phyloP scores from a whole-genome alignment of 495 filamentous ascomycete species.

The Neurospora intermedia region DNA sequence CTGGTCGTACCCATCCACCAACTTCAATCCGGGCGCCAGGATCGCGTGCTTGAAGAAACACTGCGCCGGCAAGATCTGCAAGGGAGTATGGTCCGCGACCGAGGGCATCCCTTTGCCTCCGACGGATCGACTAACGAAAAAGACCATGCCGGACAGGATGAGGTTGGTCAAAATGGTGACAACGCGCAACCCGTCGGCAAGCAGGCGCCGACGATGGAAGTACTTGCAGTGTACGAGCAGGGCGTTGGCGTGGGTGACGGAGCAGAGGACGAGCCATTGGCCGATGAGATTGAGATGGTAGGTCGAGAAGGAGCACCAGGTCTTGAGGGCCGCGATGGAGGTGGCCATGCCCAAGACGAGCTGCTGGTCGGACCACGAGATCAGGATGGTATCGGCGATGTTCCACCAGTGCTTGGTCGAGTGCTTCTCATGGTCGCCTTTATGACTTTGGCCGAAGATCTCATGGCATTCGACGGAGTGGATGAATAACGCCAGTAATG shows the following conservation, averaged over 20 bases:
- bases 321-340: slow-evolving; percentile 1
- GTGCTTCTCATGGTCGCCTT: background rate
- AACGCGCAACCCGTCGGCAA: background rate
- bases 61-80: background rate
- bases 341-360: slow-evolving; percentile 2
- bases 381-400: background rate
- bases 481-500: background rate
- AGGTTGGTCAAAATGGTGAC: background rate
- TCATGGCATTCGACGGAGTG: background rate
- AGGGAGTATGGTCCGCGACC: background rate
- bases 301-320: slow-evolving; percentile 2
- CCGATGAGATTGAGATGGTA: slow-evolving; percentile 5
- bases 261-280: slow-evolving; percentile 2
- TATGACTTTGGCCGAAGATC: background rate
- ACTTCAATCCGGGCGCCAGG: background rate
- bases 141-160: background rate
- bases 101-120: background rate
- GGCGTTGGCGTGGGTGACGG: slow-evolving; percentile 3
- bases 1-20: background rate
- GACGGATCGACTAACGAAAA: background rate
- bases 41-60: background rate
- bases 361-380: slow-evolving; percentile 4
- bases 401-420: background rate
- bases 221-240: slow-evolving; percentile 4
- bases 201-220: background rate